Evolutionary conservation across 2,329 filamentous ascomycete genomes (phyloP), one percentile per base, ranked within the genome.

Genomic region (Xylariaceae sp.): DNA sequence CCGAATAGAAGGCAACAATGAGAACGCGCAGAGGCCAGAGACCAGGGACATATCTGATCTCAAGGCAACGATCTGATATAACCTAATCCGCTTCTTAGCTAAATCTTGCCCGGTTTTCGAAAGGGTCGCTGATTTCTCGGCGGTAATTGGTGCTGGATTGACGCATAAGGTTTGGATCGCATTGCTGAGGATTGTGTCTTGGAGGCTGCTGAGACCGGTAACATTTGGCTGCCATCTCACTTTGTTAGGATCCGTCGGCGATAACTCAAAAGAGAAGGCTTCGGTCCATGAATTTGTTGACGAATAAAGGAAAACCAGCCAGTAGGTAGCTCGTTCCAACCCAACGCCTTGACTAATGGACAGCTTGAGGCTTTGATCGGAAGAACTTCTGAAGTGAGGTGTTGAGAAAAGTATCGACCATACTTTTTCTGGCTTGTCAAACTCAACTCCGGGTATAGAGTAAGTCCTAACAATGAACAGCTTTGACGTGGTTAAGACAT

Each of bases 31-130:
- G 22, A 68, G 59, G 19, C 71, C 72, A 47, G 74, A 76, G 34
- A 67, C 65, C 15, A 83, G 56, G 37, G 72, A 70, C 37, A 80
- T 66, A 53, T 79, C 69, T 21, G 68, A 65, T 5, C 65, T 70
- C 2, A 82, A 59, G 10, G 71, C 66, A 49, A 70, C 73, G 13
- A 79, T 57, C 55, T 81, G 78, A 49, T 75, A 80, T 58, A 80
- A 79, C 18, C 68, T 67, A 2, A 75, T 62, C 3, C 66, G 66
- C 21, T 69, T 57, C 3, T 68, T 58, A 9, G 64, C 53, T 47
- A 76, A 73, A 12, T 60, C 50, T 10, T 51, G 54, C 5, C 56
- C 56, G 15, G 52, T 57, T 16, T 57, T 53, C 1, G 52, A 52
- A 6, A 54, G 37, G 2, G 22, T 18, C 15, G 34, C 34, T 5